Evolutionary conservation across 768 basidiomycete genomes (phyloP).

Genomic region (Lenzites betulinus): DNA sequence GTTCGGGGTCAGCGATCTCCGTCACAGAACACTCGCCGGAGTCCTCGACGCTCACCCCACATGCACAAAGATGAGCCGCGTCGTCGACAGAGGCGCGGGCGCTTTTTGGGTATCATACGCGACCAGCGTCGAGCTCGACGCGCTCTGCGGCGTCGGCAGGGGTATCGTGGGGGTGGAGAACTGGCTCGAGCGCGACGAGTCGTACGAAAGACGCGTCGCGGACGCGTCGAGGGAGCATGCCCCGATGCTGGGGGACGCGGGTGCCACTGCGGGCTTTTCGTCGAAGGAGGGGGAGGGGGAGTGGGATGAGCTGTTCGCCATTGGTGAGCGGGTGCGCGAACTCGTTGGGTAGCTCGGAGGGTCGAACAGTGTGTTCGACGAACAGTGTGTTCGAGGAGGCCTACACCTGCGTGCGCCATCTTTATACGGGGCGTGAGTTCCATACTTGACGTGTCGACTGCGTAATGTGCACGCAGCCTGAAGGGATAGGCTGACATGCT

Average conservation of each 20-base stretch:
- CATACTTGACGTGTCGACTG: conserved; percentile 21
- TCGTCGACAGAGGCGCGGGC: conserved; percentile 45
- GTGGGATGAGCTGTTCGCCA: background rate
- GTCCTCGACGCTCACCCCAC: conserved; percentile 53
- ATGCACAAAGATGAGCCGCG: conserved; percentile 62
- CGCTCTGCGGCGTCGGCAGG: conserved; percentile 18
- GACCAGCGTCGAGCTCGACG: conserved; percentile 28
- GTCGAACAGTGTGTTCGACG: conserved; percentile 10
- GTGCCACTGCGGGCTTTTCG: conserved; percentile 10
- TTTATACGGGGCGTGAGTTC: conserved; percentile 15
- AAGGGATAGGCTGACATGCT: conserved; percentile 15
- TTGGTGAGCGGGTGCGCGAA: background rate
- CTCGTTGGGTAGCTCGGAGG: background rate
- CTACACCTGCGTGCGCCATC: conserved; percentile 3
- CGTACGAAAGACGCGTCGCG: conserved; percentile 10
- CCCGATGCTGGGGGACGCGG: background rate
- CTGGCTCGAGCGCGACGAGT: conserved; percentile 11
- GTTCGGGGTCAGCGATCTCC: conserved; percentile 13
- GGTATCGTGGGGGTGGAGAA: conserved; percentile 8
- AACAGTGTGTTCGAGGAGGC: conserved; percentile 7
- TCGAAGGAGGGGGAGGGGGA: background rate
- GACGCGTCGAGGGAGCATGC: background rate
- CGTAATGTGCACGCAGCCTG: conserved; percentile 20
- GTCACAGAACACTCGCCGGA: background rate
- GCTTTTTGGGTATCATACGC: conserved; percentile 18